Conservation (phyloP, 1,284 basidiomycete genomes). For the Wallemia mellicola region DNA sequence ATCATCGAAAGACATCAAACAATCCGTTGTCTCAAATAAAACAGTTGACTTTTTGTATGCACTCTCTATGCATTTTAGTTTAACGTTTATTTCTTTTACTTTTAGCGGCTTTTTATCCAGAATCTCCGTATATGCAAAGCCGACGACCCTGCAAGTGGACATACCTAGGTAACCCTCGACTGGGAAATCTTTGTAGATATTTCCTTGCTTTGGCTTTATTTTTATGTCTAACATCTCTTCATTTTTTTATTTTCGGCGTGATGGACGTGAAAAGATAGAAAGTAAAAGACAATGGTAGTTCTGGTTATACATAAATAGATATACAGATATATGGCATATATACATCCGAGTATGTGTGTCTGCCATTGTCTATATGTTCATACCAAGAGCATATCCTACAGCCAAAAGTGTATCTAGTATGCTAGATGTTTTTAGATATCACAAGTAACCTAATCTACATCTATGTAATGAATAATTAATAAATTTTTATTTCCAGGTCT, state of each 20-base stretch:
- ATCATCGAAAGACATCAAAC: not conserved
- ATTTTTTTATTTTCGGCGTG: not conserved
- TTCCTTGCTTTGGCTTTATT: not conserved
- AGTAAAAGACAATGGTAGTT: too few species aligned
- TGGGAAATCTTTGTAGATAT: not conserved
- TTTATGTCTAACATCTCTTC: not conserved
- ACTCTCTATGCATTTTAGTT: not conserved
- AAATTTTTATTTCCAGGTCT: too few species aligned
- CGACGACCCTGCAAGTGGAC: not conserved
- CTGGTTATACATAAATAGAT: too few species aligned
- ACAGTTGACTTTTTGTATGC: not conserved
- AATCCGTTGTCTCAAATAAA: not conserved
- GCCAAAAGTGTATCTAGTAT: too few species aligned
- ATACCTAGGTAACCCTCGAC: not conserved
- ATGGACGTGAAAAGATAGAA: too few species aligned
- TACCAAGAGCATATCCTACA: too few species aligned
- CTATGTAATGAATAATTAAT: too few species aligned
- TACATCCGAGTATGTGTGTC: too few species aligned
- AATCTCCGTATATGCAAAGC: not conserved
- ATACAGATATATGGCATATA: too few species aligned
- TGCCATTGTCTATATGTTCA: too few species aligned
- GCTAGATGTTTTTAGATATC: too few species aligned
- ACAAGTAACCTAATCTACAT: too few species aligned
- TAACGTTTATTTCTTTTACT: not conserved
- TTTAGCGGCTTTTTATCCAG: not conserved